Base-by-base conservation (phyloP, 345 rosid species). In the Melaleuca alternifolia region DNA sequence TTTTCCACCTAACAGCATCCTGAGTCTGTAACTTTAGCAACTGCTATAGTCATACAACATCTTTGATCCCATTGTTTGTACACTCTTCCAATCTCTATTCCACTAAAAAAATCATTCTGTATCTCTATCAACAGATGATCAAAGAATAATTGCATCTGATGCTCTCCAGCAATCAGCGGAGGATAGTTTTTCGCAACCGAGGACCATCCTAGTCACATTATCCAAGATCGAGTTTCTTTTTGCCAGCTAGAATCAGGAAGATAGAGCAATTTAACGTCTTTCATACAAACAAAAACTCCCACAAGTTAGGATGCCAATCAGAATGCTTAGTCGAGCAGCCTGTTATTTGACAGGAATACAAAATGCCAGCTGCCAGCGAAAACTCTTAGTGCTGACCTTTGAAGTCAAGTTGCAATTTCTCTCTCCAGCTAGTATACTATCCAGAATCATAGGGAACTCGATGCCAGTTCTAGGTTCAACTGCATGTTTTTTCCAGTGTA, bases 381-480 rank as follows among this genome's bases (percentile, higher is more conserved):
- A 57, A 85, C 85, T 52, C 56, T 59, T 53, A 23, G 54, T 59
- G 52, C 50, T 91, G 89, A 96, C 98, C 98, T 95, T 96, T 57
- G 96, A 90, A 88, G 93, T 84, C 85, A 92, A 89, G 59, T 89
- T 86, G 30, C 92, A 88, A 84, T 91, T 88, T 81, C 89, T 88
- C 85, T 87, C 88, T 86, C 86, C 89, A 57, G 88, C 86, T 51
- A 82, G 85, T 13, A 87, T 37, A 86, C 90, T 89, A 83, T 95
- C 92, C 92, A 97, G 87, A 54, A 89, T 77, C 62, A 89, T 28
- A 16, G 99, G 99, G 89, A 97, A 96, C 90, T 96, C 97, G 7
- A 96, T 95, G 83, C 99, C 97, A 6, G 98, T 97, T 84, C 89
- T 91, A 54, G 98, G 95, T 91, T 97, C 99, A 51, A 93, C 90